Evolutionary conservation across 306 rosid genomes (phyloP).

Genomic region (Trichosanthes cucumerina): DNA sequence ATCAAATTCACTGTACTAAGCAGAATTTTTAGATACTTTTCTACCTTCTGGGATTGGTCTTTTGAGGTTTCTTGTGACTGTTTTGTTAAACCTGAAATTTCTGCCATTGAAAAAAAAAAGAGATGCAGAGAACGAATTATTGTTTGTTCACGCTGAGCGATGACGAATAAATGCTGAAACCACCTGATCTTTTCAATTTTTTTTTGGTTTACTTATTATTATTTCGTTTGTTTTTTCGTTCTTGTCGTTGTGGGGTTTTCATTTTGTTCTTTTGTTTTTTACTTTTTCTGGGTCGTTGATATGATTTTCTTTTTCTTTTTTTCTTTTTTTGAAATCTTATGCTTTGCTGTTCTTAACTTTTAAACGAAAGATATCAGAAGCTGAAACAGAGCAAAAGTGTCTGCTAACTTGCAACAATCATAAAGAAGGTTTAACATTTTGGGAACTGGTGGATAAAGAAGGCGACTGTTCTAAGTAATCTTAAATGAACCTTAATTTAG

Average conservation of each 20-base stretch:
- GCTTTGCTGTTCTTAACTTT: background rate
- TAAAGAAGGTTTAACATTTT: background rate
- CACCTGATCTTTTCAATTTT: background rate
- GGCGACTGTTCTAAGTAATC: background rate
- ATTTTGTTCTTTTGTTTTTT: background rate
- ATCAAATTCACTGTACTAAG: background rate
- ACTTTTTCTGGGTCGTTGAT: background rate
- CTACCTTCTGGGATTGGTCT: background rate
- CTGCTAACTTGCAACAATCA: background rate
- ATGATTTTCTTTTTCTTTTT: background rate
- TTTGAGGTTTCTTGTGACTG: background rate
- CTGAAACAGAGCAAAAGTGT: background rate
- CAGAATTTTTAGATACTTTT: background rate
- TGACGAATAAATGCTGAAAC: background rate
- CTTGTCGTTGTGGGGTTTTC: background rate
- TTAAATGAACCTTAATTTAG: background rate
- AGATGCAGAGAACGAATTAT: background rate
- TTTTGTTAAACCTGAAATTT: background rate
- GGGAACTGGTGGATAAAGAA: background rate
- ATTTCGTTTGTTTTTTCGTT: background rate
- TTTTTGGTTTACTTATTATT: no score
- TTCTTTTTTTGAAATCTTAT: background rate
- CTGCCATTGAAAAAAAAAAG: background rate
- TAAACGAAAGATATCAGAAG: background rate
- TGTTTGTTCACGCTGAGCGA: background rate